These are phyloP conservation scores for Jamesozyma spencerorum DNA, from an alignment of 805 yeast genomes.

Conservation along the genomic window DNA sequence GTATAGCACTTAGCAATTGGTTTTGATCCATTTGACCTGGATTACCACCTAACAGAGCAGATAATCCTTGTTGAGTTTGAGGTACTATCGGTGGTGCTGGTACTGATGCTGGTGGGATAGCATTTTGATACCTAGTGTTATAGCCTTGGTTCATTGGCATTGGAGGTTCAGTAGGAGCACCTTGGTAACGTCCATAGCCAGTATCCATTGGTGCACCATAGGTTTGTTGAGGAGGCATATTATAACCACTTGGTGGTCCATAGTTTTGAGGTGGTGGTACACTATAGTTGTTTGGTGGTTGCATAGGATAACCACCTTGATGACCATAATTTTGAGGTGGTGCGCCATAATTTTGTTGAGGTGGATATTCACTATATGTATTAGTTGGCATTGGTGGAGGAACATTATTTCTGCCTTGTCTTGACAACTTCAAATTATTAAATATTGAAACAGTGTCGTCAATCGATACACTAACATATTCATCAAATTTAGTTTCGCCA, in stretches of 20 bases:
- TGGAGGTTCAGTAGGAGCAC: conserved; percentile 9
- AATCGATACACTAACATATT: conserved; percentile 60
- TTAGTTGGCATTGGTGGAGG: conserved; percentile 1
- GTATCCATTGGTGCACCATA: conserved; percentile 5
- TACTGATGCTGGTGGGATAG: conserved; percentile 10
- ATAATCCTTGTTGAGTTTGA: conserved; percentile 21
- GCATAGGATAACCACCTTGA: conserved; percentile 5
- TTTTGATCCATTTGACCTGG: conserved; percentile 25
- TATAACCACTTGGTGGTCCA: conserved; percentile 4
- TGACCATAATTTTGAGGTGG: conserved; percentile 8
- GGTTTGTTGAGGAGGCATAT: conserved; percentile 10
- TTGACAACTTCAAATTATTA: conserved; percentile 24
- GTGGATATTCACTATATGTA: conserved; percentile 6
- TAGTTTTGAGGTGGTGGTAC: conserved; percentile 11
- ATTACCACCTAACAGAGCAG: conserved; percentile 19
- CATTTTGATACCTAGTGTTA: conserved; percentile 12
- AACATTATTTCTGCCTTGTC: conserved; percentile 6
- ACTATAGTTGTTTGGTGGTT: conserved; percentile 11
- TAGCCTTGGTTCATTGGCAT: conserved; percentile 12
- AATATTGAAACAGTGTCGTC: conserved; percentile 49
- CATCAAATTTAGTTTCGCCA: conserved; percentile 76
- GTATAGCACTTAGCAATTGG: conserved; percentile 27
- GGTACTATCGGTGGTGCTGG: conserved; percentile 17
- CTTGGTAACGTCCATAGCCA: conserved; percentile 9
- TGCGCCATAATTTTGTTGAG: conserved; percentile 3